These are phyloP conservation scores for Pseudogymnoascus sp. DNA, from an alignment of 2,329 filamentous ascomycete species.

Conservation along the genomic window DNA sequence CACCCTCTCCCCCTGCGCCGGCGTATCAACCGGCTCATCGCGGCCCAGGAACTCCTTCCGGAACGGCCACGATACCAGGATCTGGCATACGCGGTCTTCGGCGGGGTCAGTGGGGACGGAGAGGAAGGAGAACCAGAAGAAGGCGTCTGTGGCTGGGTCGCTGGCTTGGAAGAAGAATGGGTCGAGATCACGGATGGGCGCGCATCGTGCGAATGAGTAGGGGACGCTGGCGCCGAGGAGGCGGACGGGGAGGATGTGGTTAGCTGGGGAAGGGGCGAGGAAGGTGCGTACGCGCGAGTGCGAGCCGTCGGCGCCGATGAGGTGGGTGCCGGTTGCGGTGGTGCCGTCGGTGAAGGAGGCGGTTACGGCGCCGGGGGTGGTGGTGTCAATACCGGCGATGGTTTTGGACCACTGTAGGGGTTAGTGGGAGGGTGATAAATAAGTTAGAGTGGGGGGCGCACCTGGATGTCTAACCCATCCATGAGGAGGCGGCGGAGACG, in stretches of 20 bases:
- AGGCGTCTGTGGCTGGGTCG: constrained; percentile 41
- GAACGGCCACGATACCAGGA: constrained; percentile 44
- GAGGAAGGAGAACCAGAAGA: constrained; percentile 41
- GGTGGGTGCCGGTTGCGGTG: constrained; percentile 32
- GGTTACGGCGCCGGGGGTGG: constrained; percentile 28
- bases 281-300: constrained; percentile 34
- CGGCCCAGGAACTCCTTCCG: constrained; percentile 28
- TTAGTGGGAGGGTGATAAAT: not conserved
- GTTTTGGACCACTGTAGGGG: constrained; percentile 33
- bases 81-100: constrained; percentile 37
- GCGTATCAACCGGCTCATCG: constrained; percentile 31
- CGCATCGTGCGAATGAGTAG: constrained; percentile 34
- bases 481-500: constrained; percentile 38
- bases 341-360: constrained; percentile 40
- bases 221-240: constrained; percentile 39
- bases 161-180: constrained; percentile 47
- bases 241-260: constrained; percentile 36
- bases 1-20: constrained; percentile 33
- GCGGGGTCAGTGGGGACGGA: constrained; percentile 34
- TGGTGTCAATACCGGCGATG: constrained; percentile 27
- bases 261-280: constrained; percentile 29
- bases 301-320: constrained; percentile 44
- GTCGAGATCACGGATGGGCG: constrained; percentile 38
- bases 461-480: constrained; percentile 38
- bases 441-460: constrained; percentile 16